A percentile compares a stretch with the other conserved stretches of the same genome.
phyloP scores from a whole-genome alignment of 768 basidiomycete species.

The Fomitopsis pulvina region DNA sequence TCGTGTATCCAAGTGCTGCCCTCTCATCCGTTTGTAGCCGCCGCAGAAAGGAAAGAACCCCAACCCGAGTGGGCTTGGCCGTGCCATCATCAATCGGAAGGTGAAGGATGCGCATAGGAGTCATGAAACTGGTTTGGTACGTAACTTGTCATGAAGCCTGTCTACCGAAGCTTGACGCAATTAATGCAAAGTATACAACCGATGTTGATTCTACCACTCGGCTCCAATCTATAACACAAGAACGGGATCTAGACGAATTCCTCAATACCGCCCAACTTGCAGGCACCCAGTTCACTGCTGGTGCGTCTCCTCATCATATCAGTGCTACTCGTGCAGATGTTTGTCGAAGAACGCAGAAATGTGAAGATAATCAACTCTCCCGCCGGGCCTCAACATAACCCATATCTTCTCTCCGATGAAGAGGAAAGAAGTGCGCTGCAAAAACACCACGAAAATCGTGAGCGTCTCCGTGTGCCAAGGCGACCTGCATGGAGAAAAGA shows the following conservation, averaged over 20 bases:
- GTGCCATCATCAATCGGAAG: constrained; percentile 92
- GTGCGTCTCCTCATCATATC: constrained; percentile 34
- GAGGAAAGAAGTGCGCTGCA: constrained; percentile 73
- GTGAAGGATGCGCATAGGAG: constrained; percentile 63
- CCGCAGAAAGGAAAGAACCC: constrained; percentile 52
- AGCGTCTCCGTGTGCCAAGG: constrained; percentile 79
- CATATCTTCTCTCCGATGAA: constrained; percentile 75
- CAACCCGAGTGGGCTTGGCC: constrained; percentile 81
- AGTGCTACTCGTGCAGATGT: constrained; percentile 6
- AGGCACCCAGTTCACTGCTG: constrained; percentile 93
- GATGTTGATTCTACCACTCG: constrained; percentile 63
- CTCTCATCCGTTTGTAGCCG: constrained; percentile 4
- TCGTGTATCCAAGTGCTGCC: background rate
- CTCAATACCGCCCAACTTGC: constrained; percentile 92
- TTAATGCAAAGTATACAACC: constrained; percentile 55
- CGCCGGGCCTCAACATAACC: constrained; percentile 56
- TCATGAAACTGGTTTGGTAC: constrained; percentile 62
- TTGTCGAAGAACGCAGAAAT: constrained; percentile 59
- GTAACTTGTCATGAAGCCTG: constrained; percentile 17
- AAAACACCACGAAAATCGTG: constrained; percentile 69
- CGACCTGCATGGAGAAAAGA: constrained; percentile 84
- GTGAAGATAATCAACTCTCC: constrained; percentile 71
- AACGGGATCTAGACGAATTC: constrained; percentile 93
- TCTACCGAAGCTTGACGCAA: background rate
- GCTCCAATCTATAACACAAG: constrained; percentile 91